Evolutionary conservation across 139 green algal species (phyloP), one percentile per base, ranked within the genome.

Genomic region (Closterium sp.): DNA sequence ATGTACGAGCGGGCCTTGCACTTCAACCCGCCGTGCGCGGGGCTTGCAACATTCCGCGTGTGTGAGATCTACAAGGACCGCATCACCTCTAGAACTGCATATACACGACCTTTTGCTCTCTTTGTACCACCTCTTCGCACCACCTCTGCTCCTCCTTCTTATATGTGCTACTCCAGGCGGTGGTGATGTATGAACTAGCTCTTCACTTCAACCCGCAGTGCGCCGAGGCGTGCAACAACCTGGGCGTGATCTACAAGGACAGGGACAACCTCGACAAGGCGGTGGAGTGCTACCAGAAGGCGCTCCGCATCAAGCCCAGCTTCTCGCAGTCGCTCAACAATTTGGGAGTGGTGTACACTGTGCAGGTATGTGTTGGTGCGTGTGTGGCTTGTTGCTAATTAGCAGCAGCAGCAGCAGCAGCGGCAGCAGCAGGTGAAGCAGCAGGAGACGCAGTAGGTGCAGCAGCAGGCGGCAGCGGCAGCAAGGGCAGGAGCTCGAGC

Each of bases 211-310:
- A 97, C 64, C 96, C 96, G 1, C 85, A 89, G 5, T 99, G 95
- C 89, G 97, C 97, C 0, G 97, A 99, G 93, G 97, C 97, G 1
- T 95, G 96, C 94, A 99, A 99, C 95, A 99, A 99, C 92, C 92
- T 99, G 90, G 97, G 96, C n/a, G n/a, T n/a, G n/a, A n/a, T n/a
- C n/a, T n/a, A n/a, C n/a, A 95, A 95, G 91, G 96, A 97, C 69
- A 89, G 91, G 2, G 97, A 97, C 91, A 98, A 98, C 91, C 86
- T 98, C 25, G 95, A 96, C 36, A 87, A 92, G 31, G 95, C 96
- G 9, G 84, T 96, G 81, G 83, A 94, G 89, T 97, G 94, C 91
- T 97, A 97, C 90, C 92, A 94, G 85, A 94, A 35, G 66, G 93
- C 93, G 30, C 43, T 95, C 4, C 85, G 35, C 81, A 93, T 94